A percentile compares a stretch with the other conserved stretches of the same genome.
phyloP scores from a whole-genome alignment of 2,329 filamentous ascomycete genomes.

The Fusarium subtropicale region DNA sequence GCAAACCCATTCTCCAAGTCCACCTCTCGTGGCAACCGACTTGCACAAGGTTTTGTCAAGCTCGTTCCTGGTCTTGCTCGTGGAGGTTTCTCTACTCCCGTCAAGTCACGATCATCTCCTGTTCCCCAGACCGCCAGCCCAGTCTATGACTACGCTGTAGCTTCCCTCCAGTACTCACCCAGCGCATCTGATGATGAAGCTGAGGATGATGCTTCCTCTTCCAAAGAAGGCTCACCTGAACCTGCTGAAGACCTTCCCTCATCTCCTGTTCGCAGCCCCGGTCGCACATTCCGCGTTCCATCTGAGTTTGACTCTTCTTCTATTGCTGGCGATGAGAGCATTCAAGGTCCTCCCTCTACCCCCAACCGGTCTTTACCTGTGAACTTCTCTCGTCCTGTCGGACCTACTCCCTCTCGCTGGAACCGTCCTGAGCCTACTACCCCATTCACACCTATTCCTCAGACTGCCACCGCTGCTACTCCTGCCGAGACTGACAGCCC shows the following conservation, averaged over 20 bases:
- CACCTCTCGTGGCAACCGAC: constrained; percentile 35
- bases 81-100: constrained; percentile 48
- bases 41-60: constrained; percentile 49
- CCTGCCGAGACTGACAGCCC: constrained; percentile 24
- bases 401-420: constrained; percentile 49
- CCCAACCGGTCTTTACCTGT: constrained; percentile 34
- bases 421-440: constrained; percentile 41
- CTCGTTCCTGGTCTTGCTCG: constrained; percentile 46
- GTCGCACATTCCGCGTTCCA: constrained; percentile 37
- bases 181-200: constrained; percentile 7
- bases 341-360: constrained; percentile 13
- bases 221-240: constrained; percentile 1
- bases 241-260: neutral
- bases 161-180: constrained; percentile 13
- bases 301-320: constrained; percentile 38
- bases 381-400: constrained; percentile 43
- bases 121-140: constrained; percentile 35
- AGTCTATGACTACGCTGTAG: constrained; percentile 10
- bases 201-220: neutral
- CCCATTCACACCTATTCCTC: constrained; percentile 36
- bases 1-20: constrained; percentile 43
- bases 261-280: constrained; percentile 28
- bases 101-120: constrained; percentile 39
- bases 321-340: constrained; percentile 10
- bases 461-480: constrained; percentile 3